phyloP scores from a whole-genome alignment of 805 yeast species.

The Lipomyces kockii region DNA sequence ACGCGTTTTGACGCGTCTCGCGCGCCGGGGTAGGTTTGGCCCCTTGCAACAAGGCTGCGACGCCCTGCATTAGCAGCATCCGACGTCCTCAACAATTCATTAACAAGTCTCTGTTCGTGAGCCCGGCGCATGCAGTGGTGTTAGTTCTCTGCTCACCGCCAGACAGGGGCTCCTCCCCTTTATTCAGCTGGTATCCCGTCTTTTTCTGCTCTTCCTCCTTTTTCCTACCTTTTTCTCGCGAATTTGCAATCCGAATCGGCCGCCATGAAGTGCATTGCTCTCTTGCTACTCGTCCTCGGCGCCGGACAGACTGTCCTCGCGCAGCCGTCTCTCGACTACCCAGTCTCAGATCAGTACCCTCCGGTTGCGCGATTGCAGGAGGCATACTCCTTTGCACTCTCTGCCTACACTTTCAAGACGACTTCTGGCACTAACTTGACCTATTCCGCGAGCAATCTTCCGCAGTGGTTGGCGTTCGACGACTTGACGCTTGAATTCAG shows the following conservation, averaged over 20 bases:
- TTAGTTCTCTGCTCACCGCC: not conserved
- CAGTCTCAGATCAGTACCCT: conserved; percentile 83
- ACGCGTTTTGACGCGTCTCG: not conserved
- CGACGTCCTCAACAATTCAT: not conserved
- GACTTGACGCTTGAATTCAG: conserved; percentile 59
- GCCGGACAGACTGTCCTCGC: conserved; percentile 41
- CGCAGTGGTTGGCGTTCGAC: conserved; percentile 82
- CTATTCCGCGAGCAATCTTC: conserved; percentile 64
- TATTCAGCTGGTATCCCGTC: not conserved
- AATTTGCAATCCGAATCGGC: not conserved
- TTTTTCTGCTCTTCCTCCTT: not conserved
- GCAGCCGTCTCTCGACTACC: conserved; percentile 67
- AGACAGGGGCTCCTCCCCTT: not conserved
- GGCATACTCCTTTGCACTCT: conserved; percentile 65
- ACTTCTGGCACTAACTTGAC: conserved; percentile 52
- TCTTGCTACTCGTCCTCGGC: not conserved
- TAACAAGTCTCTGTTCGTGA: not conserved
- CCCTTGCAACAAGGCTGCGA: not conserved
- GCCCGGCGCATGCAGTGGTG: not conserved
- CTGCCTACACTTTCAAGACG: conserved; percentile 69
- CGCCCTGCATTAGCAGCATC: not conserved
- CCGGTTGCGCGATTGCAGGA: conserved; percentile 78
- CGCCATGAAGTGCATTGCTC: not conserved
- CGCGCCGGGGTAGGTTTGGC: not conserved
- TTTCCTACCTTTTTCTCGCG: not conserved